Conservation (phyloP, 177 flowering plant genomes). For the Vitis hybrid region DNA sequence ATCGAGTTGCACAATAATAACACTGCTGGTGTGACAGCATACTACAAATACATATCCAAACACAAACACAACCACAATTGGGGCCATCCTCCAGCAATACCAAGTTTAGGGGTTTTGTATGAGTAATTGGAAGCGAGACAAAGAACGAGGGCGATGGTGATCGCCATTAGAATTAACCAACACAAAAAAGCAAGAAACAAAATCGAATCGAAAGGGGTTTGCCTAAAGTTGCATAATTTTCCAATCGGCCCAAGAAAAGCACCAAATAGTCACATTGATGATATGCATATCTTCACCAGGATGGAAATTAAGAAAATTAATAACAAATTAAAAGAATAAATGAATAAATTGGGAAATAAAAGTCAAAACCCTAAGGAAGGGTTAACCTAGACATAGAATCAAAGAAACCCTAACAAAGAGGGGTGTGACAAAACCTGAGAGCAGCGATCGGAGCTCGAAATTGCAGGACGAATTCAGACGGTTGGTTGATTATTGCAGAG, state of each 20-base stretch:
- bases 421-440: background rate
- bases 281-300: too few relatives aligned
- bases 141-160: background rate
- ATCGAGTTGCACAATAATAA: too few relatives aligned
- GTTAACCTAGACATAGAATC: background rate
- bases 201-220: conserved; percentile 2
- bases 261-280: background rate
- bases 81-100: too few relatives aligned
- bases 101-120: too few relatives aligned
- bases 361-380: background rate
- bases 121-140: too few relatives aligned
- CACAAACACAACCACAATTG: too few relatives aligned
- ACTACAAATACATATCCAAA: too few relatives aligned
- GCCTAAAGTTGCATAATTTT: background rate
- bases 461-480: background rate
- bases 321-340: background rate
- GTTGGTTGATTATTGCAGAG: background rate
- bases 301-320: background rate
- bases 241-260: background rate
- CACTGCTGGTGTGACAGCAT: too few relatives aligned
- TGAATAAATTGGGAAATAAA: background rate
- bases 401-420: conserved; percentile 1
- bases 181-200: background rate
- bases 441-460: conserved; percentile 16
- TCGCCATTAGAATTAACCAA: background rate